Percentiles rank a stretch among this genome's conserved stretches.
phyloP scores from a whole-genome alignment of 2,329 filamentous ascomycete species.

The Fusarium continuum region DNA sequence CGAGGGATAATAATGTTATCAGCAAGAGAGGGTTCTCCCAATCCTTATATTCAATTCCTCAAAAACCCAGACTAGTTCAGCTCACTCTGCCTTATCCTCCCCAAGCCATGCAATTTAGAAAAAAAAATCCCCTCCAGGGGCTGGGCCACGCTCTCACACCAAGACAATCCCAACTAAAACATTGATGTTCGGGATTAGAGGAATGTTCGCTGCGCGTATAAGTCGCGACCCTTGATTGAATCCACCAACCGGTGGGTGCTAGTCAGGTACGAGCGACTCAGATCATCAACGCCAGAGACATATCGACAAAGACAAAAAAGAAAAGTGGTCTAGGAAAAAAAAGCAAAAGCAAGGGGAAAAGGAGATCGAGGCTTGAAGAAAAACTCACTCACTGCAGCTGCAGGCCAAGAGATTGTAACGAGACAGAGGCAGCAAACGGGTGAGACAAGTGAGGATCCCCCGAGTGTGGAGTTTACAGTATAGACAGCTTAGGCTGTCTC shows the following conservation, averaged over 20 bases:
- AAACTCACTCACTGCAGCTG: conserved; percentile 1
- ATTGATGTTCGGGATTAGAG: conserved; percentile 28
- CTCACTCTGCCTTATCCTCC: conserved; percentile 8
- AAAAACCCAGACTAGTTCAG: conserved; percentile 7
- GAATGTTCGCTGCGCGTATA: conserved; percentile 34
- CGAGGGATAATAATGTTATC: conserved; percentile 21
- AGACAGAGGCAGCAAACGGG: conserved; percentile 25
- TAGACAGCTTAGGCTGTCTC: not conserved
- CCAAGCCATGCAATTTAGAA: conserved; percentile 27
- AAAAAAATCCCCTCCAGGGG: conserved; percentile 26
- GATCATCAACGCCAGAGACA: conserved; percentile 25
- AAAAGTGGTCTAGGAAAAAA: not conserved
- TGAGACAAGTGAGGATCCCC: conserved; percentile 29
- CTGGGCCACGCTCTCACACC: conserved; percentile 25
- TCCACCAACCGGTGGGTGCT: conserved; percentile 13
- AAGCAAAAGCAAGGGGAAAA: conserved; percentile 13
- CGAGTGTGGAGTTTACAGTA: not conserved
- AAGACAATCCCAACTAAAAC: conserved; percentile 22
- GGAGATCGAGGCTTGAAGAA: conserved; percentile 17
- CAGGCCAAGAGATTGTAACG: conserved; percentile 24
- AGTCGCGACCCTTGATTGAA: conserved; percentile 30
- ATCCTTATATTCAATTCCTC: conserved; percentile 41
- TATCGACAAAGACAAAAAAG: not conserved
- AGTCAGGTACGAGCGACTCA: conserved; percentile 34
- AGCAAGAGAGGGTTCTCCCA: conserved; percentile 24